These are phyloP conservation scores for Leptographium procerum DNA, from an alignment of 2,329 filamentous ascomycete genomes.

Conservation along the genomic window DNA sequence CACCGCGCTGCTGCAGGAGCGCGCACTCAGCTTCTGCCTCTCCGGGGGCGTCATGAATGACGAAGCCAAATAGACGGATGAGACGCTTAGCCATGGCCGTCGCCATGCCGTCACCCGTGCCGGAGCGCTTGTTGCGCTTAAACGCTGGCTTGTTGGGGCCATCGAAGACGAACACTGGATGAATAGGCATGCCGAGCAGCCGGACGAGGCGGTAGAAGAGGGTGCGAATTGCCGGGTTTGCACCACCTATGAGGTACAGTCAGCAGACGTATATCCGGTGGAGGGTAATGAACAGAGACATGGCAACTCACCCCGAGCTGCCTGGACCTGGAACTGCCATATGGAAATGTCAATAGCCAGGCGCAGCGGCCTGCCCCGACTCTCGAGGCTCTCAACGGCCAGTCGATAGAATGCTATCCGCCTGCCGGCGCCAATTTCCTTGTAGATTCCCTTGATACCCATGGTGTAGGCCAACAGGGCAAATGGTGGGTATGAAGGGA, in stretches of 20 bases:
- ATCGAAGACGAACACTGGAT: conserved; percentile 43
- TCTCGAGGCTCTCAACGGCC: conserved; percentile 64
- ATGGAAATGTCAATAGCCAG: conserved; percentile 92
- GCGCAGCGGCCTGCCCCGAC: conserved; percentile 60
- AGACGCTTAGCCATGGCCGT: conserved; percentile 72
- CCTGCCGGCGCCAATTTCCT: conserved; percentile 72
- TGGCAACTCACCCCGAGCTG: conserved; percentile 49
- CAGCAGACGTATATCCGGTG: background rate
- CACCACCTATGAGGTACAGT: conserved; percentile 43
- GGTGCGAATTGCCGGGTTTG: conserved; percentile 80
- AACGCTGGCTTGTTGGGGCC: conserved; percentile 48
- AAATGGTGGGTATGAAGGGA: no score
- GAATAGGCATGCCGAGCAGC: conserved; percentile 35
- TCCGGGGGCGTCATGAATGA: conserved; percentile 75
- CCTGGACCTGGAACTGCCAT: conserved; percentile 91
- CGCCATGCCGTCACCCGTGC: conserved; percentile 53
- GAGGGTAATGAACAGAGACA: background rate
- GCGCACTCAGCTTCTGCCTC: conserved; percentile 97
- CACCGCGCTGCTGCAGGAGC: conserved; percentile 63
- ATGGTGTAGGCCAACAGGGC: conserved; percentile 23
- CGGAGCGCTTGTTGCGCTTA: conserved; percentile 73
- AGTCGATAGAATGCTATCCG: conserved; percentile 74
- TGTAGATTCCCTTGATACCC: conserved; percentile 72
- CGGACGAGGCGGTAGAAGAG: conserved; percentile 79
- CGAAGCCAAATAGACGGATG: conserved; percentile 75